A percentile compares a stretch with the other conserved stretches of the same genome.
phyloP scores from a whole-genome alignment of 495 filamentous ascomycete genomes.

The Aspergillus nidulans region DNA sequence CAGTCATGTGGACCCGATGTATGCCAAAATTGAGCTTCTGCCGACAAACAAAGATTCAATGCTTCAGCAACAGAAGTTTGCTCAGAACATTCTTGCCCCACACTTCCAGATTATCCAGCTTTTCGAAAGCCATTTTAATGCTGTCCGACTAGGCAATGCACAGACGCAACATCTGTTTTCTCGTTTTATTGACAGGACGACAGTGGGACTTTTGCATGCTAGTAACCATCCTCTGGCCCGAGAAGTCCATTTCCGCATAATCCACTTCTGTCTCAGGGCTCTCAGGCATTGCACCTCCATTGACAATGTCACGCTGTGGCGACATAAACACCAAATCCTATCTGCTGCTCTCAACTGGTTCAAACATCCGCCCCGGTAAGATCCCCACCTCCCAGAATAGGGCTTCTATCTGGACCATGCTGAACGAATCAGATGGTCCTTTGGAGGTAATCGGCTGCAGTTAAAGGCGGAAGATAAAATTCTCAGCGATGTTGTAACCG shows the following conservation, averaged over 20 bases:
- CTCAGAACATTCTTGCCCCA: constrained; percentile 75
- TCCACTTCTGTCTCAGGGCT: constrained; percentile 76
- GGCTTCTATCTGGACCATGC: constrained; percentile 10
- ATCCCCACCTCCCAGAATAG: neutral
- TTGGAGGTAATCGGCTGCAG: constrained; percentile 88
- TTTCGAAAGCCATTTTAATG: constrained; percentile 89
- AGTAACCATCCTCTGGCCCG: constrained; percentile 79
- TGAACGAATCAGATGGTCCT: constrained; percentile 65
- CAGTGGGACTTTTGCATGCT: constrained; percentile 64
- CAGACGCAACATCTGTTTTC: constrained; percentile 77
- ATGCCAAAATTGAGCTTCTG: constrained; percentile 84
- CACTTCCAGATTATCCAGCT: constrained; percentile 85
- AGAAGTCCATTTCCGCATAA: constrained; percentile 83
- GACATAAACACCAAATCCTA: constrained; percentile 81
- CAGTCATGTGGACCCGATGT: constrained; percentile 84
- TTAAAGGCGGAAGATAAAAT: constrained; percentile 86
- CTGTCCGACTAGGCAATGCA: constrained; percentile 72
- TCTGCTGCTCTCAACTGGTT: constrained; percentile 89
- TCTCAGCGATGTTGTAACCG: constrained; percentile 67
- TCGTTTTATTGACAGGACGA: constrained; percentile 69
- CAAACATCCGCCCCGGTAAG: constrained; percentile 62
- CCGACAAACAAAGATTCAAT: constrained; percentile 80
- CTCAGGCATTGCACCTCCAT: constrained; percentile 64
- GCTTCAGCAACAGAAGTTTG: constrained; percentile 65
- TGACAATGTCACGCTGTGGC: constrained; percentile 57